Percentiles rank a stretch among this genome's conserved stretches.
Evolutionary conservation across 2,329 filamentous ascomycete genomes (phyloP).

Genomic region (Hypoxylon sp.): DNA sequence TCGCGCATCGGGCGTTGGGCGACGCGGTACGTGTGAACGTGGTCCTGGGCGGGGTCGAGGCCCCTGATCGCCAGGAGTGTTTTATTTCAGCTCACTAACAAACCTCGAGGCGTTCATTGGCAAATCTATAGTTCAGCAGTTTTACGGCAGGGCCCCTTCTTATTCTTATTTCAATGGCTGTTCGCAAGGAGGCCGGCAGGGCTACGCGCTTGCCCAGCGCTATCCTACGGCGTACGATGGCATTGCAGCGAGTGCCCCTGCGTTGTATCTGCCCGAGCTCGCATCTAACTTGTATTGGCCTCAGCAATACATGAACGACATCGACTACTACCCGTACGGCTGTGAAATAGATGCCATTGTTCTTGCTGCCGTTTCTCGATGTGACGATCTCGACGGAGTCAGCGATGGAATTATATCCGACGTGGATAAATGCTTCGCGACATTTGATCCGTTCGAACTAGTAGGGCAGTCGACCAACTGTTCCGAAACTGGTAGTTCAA

Average conservation of each 20-base stretch:
- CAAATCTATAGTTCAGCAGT: slow-evolving; percentile 57
- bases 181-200: slow-evolving; percentile 64
- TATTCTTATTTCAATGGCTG: slow-evolving; percentile 64
- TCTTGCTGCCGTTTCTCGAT: slow-evolving; percentile 43
- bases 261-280: not conserved
- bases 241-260: slow-evolving; percentile 52
- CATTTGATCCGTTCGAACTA: slow-evolving; percentile 28
- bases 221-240: slow-evolving; percentile 65
- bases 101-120: slow-evolving; percentile 51
- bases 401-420: slow-evolving; percentile 55
- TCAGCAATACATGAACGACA: slow-evolving; percentile 15
- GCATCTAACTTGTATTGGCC: not conserved
- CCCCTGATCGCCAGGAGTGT: not conserved
- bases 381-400: slow-evolving; percentile 55
- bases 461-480: slow-evolving; percentile 14
- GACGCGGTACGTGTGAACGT: slow-evolving; percentile 18
- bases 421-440: slow-evolving; percentile 47
- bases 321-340: slow-evolving; percentile 14
- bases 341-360: slow-evolving; percentile 13
- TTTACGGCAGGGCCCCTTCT: slow-evolving; percentile 54
- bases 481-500: not conserved
- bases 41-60: not conserved
- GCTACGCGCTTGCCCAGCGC: slow-evolving; percentile 58
- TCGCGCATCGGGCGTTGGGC: slow-evolving; percentile 32
- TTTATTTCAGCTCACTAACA: not conserved